Evolutionary conservation across 306 rosid species (phyloP).

Genomic region (Cucurbita argyrosperma): DNA sequence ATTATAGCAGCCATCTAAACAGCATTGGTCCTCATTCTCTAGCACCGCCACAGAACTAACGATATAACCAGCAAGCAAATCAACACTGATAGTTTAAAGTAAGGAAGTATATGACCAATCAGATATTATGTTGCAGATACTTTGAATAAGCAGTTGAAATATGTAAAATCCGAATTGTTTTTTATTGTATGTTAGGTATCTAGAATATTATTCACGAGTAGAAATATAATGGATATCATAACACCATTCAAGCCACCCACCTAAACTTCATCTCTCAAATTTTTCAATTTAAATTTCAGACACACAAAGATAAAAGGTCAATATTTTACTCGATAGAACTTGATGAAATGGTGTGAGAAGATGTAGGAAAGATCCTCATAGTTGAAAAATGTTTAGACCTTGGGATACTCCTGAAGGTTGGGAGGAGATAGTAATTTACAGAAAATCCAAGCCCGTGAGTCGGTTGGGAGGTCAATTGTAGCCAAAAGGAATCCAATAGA

Average conservation of each 20-base stretch:
- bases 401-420: no score
- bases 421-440: no score
- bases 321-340: not conserved
- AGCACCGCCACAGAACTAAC: not conserved
- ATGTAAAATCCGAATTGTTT: not conserved
- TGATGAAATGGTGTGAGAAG: not conserved
- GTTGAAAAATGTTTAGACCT: not conserved
- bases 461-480: no score
- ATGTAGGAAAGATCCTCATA: not conserved
- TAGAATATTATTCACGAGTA: not conserved
- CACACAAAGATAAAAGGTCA: not conserved
- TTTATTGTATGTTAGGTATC: not conserved
- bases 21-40: not conserved
- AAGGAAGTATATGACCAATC: not conserved
- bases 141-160: not conserved
- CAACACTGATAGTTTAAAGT: not conserved
- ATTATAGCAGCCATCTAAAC: not conserved
- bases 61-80: not conserved
- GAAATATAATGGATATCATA: not conserved
- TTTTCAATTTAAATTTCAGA: not conserved
- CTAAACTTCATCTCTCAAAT: not conserved
- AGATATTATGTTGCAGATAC: not conserved
- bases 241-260: not conserved
- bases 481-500: no score
- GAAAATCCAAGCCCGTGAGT: no score